phyloP scores from a whole-genome alignment of 192 early-diverging fungal genomes.

The Podila minutissima region DNA sequence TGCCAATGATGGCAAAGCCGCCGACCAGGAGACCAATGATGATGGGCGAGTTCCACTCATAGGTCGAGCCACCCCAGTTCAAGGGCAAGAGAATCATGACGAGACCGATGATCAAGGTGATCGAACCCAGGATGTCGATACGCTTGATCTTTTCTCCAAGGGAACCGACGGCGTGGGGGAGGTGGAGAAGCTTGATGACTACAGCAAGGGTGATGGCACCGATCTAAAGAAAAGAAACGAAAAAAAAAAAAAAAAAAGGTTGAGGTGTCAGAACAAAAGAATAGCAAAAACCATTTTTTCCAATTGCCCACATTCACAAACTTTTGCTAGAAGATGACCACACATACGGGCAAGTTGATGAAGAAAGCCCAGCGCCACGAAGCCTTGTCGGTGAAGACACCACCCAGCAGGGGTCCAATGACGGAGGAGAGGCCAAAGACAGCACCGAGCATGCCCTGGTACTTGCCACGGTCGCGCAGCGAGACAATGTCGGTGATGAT shows the following conservation, averaged over 20 bases:
- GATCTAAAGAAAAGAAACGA: slow-evolving; percentile 28
- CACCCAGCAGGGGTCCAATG: slow-evolving; percentile 53
- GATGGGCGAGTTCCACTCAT: slow-evolving; percentile 70
- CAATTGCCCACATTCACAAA: too few relatives aligned
- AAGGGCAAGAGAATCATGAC: slow-evolving; percentile 74
- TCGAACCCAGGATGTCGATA: slow-evolving; percentile 72
- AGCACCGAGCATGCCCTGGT: slow-evolving; percentile 65
- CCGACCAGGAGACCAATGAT: slow-evolving; percentile 64
- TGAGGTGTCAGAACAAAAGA: too few relatives aligned
- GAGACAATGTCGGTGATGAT: slow-evolving; percentile 77
- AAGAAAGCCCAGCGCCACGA: slow-evolving; percentile 71
- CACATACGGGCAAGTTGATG: slow-evolving; percentile 59
- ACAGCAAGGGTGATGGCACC: slow-evolving; percentile 56
- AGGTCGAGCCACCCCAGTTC: slow-evolving; percentile 75
- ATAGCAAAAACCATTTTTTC: too few relatives aligned
- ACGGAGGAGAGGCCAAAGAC: slow-evolving; percentile 63
- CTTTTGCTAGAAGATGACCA: too few relatives aligned
- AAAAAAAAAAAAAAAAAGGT: too few relatives aligned
- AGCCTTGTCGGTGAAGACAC: slow-evolving; percentile 61
- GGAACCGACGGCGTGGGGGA: slow-evolving; percentile 59
- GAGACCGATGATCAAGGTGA: slow-evolving; percentile 60
- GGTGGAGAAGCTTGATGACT: slow-evolving; percentile 61
- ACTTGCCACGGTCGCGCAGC: slow-evolving; percentile 73
- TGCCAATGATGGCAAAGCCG: slow-evolving; percentile 53
- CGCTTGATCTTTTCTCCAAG: slow-evolving; percentile 65